phyloP scores from a whole-genome alignment of 2,329 filamentous ascomycete genomes.

The Talaromyces sp. region DNA sequence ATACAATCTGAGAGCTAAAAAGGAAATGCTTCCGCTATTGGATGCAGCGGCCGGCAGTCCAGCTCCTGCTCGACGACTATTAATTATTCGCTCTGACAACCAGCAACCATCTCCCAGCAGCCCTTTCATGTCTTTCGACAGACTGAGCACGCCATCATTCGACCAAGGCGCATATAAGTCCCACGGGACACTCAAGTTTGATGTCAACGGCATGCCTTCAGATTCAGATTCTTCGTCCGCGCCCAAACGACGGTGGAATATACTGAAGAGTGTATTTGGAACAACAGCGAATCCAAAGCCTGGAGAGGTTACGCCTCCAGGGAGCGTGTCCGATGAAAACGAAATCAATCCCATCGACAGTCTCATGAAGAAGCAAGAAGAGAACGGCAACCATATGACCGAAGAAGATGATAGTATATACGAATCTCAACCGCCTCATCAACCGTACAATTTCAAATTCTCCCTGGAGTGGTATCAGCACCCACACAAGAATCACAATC shows the following conservation, averaged over 20 bases:
- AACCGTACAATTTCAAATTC: constrained; percentile 63
- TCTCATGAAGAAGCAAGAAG: constrained; percentile 20
- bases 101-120: constrained; percentile 50
- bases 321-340: constrained; percentile 36
- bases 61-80: constrained; percentile 77
- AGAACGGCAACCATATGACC: constrained; percentile 24
- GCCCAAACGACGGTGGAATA: constrained; percentile 47
- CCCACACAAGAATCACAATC: constrained; percentile 55
- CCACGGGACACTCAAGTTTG: constrained; percentile 19
- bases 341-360: constrained; percentile 28
- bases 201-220: constrained; percentile 20
- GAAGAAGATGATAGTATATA: constrained; percentile 25
- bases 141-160: constrained; percentile 44
- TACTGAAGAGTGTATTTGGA: constrained; percentile 51
- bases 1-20: constrained; percentile 65
- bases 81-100: constrained; percentile 82
- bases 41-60: constrained; percentile 81
- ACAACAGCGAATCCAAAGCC: constrained; percentile 44
- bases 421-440: constrained; percentile 46
- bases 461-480: constrained; percentile 63
- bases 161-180: constrained; percentile 13
- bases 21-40: constrained; percentile 54
- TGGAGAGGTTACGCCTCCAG: constrained; percentile 40
- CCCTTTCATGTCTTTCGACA: constrained; percentile 63
- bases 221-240: constrained; percentile 20